A percentile compares a stretch with the other conserved stretches of the same genome.
These are phyloP conservation scores for Ceratocystis harringtonii DNA, from an alignment of 2,329 filamentous ascomycete genomes.

Conservation along the genomic window DNA sequence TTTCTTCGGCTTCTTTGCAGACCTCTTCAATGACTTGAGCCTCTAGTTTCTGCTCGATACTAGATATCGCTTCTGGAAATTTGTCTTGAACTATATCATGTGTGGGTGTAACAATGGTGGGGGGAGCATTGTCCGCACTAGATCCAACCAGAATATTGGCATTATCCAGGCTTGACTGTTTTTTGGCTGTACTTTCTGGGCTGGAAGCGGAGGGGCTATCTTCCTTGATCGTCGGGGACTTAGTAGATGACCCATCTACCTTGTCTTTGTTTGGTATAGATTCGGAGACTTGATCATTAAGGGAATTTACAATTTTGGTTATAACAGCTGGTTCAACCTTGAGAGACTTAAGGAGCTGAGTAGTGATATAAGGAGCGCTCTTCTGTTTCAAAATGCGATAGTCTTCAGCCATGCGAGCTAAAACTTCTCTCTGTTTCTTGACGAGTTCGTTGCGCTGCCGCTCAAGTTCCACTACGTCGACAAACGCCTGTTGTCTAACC, in stretches of 20 bases:
- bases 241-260: not conserved
- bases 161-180: too few relatives aligned
- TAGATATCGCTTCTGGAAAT: not conserved
- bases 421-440: not conserved
- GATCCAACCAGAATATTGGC: too few relatives aligned
- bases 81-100: not conserved
- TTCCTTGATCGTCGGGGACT: not conserved
- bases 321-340: not conserved
- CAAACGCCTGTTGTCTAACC: not conserved
- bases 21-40: too few relatives aligned
- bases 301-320: not conserved
- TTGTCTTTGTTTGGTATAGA: not conserved
- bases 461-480: slow-evolving; percentile 4
- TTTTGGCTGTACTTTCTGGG: not conserved
- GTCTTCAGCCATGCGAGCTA: slow-evolving; percentile 1
- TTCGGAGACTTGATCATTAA: not conserved
- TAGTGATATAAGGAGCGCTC: not conserved
- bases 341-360: not conserved
- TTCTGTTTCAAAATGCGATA: not conserved
- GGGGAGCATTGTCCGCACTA: not conserved
- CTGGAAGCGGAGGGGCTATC: not conserved
- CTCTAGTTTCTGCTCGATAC: too few relatives aligned
- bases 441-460: slow-evolving; percentile 6
- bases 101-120: not conserved
- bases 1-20: too few relatives aligned